A percentile compares a stretch with the other conserved stretches of the same genome.
Evolutionary conservation across 805 yeast species (phyloP).

Genomic region (Candida parachauliodes): DNA sequence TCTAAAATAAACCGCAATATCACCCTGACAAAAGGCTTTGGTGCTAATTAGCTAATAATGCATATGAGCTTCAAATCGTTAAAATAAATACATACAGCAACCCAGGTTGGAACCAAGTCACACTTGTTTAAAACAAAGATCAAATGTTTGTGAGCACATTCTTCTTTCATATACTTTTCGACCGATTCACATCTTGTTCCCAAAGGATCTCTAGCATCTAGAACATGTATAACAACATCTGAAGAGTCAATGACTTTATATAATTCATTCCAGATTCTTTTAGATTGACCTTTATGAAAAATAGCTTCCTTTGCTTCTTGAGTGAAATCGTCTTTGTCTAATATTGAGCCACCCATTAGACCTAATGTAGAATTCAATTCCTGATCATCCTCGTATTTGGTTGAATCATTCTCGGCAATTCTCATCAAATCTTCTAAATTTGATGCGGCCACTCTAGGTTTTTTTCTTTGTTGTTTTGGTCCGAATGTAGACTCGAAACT

Average conservation of each 20-base stretch:
- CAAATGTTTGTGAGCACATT: conserved; percentile 95
- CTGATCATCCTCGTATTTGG: conserved; percentile 65
- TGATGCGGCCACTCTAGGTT: conserved; percentile 75
- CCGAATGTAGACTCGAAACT: conserved; percentile 81
- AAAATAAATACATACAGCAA: conserved; percentile 79
- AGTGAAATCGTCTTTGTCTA: conserved; percentile 74
- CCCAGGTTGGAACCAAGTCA: conserved; percentile 99
- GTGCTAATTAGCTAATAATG: no score
- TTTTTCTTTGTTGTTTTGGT: conserved; percentile 90
- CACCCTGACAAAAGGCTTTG: conserved; percentile 89
- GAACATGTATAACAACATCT: conserved; percentile 92
- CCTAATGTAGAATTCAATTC: conserved; percentile 76
- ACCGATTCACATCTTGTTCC: conserved; percentile 95
- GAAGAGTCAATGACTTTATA: conserved; percentile 97
- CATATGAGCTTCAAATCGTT: no score
- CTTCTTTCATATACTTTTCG: conserved; percentile 87
- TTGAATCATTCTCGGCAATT: conserved; percentile 52
- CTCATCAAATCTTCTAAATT: conserved; percentile 74
- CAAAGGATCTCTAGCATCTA: conserved; percentile 96
- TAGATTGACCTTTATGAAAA: conserved; percentile 95
- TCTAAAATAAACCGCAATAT: conserved; percentile 36
- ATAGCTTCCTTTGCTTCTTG: conserved; percentile 93
- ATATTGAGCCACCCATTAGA: conserved; percentile 63
- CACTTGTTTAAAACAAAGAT: conserved; percentile 93
- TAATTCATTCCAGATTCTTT: conserved; percentile 97